Evolutionary conservation across 2,329 filamentous ascomycete species (phyloP), one percentile per base, ranked within the genome.

Genomic region (Beauveria caledonica): DNA sequence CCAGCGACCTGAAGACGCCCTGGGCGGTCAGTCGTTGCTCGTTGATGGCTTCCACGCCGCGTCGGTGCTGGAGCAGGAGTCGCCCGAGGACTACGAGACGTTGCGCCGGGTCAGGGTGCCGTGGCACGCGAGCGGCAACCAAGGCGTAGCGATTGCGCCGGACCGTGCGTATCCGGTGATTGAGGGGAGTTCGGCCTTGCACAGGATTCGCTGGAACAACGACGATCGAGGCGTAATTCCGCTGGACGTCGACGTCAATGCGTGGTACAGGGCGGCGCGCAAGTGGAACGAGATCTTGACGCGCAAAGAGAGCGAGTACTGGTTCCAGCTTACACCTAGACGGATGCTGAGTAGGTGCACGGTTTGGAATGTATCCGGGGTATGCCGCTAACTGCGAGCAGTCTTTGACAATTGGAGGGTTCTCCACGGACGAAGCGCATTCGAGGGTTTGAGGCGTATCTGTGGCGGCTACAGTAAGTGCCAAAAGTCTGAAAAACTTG

Each of bases 321-420:
- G 89, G 87, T 86, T 88, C 64, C 88, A 96, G 73, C 77, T 99
- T 60, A 75, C 82, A 67, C 93, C 94, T 0, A 94, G 94, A 2
- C 85, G 79, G 57, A 82, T 91, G 6, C 69, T 97, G 60, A 86
- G 89, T 92, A 76, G 73, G 86, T 78, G 3, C 25, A n/a, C 7
- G 21, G 2, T 49, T 23, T 13, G 33, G 10, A 36, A 9, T 40
- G 9, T 21, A 21, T 21, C 13, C 25, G 33, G 13, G 21, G 23
- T 3, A 6, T 13, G 29, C 10, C 3, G 45, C 57, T 58, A 49
- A 61, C n/a, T 52, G 23, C 17, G 6, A 42, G 11, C 66, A 89
- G 89, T 97, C 51, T 97, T 99, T 72, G 90, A 99, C 71, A 97
- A 99, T 69, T 97, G 93, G 92, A 83, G 94, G 62, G 88, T 97